Base-by-base conservation (phyloP, 495 filamentous ascomycete genomes). In the Platismatia glauca region DNA sequence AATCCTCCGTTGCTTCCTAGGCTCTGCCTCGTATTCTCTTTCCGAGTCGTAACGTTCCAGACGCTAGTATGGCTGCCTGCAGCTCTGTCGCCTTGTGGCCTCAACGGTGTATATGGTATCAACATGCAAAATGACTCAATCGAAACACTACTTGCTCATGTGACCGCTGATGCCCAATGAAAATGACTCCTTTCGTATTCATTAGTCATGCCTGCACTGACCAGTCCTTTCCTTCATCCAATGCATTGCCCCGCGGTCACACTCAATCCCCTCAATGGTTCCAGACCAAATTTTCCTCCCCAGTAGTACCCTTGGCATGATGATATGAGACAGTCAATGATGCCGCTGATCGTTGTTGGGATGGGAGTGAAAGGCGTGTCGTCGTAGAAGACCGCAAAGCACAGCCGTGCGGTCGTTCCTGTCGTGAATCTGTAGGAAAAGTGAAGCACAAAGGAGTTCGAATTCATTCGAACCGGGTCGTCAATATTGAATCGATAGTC, bases 21-120 rank as follows among this genome's bases (percentile, higher is more conserved):
- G 9, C 38, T 13, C 18, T 16, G 27, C 24, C 46, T 41, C 24
- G 20, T 6, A 41, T 35, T 52, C 38, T 55, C 27, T 20, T n/a
- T 62, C 60, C 22, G 38, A 24, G 38, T 34, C 16, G 16, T 39
- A 29, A n/a, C 31, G 22, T 57, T 16, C 33, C 34, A 58, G 38
- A 31, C n/a, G 55, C 55, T 53, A 53, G 29, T 29, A 34, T 62
- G 65, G 66, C 66, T 68, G 66, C 66, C 63, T 65, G 63, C 66
- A 60, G 41, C 59, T 55, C 9, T 34, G 53, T 33, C 37, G 61
- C 61, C 65, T 67, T 63, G 61, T 53, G 61, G 58, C 31, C 34
- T 62, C 13, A 13, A 60, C 48, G 38, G 9, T 62, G 16, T 66
- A 59, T 33, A 34, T 61, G 64, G 59, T 56, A 62, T 62, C 60